phyloP scores from a whole-genome alignment of 2,329 filamentous ascomycete genomes.

The Apiospora hydei region DNA sequence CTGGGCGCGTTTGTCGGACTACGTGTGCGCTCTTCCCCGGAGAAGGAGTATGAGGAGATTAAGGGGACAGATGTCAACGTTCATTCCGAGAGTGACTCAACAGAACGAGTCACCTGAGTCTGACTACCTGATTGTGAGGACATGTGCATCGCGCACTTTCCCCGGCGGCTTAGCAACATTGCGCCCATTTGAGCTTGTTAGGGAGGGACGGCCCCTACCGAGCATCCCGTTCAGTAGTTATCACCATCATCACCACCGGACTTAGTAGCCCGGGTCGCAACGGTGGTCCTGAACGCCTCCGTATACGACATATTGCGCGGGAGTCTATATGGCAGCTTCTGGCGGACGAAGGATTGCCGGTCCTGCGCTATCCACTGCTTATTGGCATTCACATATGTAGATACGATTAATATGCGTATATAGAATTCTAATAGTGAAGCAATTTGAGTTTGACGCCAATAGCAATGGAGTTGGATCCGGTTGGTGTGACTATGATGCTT shows the following conservation, averaged over 20 bases:
- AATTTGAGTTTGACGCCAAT: not conserved
- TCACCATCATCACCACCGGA: not conserved
- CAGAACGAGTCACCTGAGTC: not conserved
- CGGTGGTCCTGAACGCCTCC: no score
- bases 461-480: not conserved
- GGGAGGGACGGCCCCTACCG: not conserved
- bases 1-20: constrained; percentile 30
- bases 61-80: not conserved
- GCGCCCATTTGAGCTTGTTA: not conserved
- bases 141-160: not conserved
- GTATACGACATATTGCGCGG: not conserved
- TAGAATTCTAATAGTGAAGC: not conserved
- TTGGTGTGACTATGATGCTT: not conserved
- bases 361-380: not conserved
- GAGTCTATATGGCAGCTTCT: not conserved
- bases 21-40: not conserved
- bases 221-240: not conserved
- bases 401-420: not conserved
- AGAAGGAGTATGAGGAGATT: not conserved
- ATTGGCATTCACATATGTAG: not conserved
- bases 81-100: not conserved
- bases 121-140: no score
- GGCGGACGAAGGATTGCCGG: not conserved
- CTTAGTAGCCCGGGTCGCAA: not conserved
- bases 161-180: not conserved